Evolutionary conservation across 306 rosid genomes (phyloP).

Genomic region (Hylodesmum podocarpum): DNA sequence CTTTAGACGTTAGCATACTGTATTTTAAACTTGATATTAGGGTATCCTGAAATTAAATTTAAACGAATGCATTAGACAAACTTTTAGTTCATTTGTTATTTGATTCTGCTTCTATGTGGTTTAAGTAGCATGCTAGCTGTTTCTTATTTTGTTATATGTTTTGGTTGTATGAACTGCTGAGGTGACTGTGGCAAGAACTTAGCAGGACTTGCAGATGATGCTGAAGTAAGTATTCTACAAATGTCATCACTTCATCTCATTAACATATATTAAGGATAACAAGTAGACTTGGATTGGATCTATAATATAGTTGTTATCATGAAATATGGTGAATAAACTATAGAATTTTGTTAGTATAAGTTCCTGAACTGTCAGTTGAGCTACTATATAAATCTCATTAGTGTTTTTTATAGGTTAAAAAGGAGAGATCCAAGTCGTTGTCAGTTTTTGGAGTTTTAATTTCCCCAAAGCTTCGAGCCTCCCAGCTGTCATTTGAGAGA

Average conservation of each 20-base stretch:
- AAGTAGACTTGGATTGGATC: background rate
- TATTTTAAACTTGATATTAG: background rate
- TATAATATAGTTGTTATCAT: constrained; percentile 15
- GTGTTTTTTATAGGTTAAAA: constrained; percentile 49
- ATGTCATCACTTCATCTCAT: background rate
- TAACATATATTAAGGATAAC: background rate
- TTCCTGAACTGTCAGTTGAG: constrained; percentile 14
- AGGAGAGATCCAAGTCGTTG: constrained; percentile 35
- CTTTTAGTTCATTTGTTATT: background rate
- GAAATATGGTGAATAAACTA: constrained; percentile 2
- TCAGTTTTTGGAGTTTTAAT: constrained; percentile 68
- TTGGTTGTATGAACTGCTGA: constrained; percentile 32
- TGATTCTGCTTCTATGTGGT: constrained; percentile 5
- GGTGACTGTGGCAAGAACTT: constrained; percentile 30
- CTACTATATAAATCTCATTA: constrained; percentile 15
- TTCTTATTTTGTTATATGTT: constrained; percentile 33
- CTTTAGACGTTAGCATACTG: background rate
- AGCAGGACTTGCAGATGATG: constrained; percentile 36
- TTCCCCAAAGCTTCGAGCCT: constrained; percentile 86
- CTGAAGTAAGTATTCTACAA: constrained; percentile 43
- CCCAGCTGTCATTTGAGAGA: constrained; percentile 85
- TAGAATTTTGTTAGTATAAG: background rate
- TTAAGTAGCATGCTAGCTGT: constrained; percentile 16
- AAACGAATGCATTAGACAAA: constrained; percentile 14
- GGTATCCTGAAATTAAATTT: constrained; percentile 5